Evolutionary conservation across 768 basidiomycete genomes (phyloP), one percentile per base, ranked within the genome.

Genomic region (Agaricus sinodeliciosus): DNA sequence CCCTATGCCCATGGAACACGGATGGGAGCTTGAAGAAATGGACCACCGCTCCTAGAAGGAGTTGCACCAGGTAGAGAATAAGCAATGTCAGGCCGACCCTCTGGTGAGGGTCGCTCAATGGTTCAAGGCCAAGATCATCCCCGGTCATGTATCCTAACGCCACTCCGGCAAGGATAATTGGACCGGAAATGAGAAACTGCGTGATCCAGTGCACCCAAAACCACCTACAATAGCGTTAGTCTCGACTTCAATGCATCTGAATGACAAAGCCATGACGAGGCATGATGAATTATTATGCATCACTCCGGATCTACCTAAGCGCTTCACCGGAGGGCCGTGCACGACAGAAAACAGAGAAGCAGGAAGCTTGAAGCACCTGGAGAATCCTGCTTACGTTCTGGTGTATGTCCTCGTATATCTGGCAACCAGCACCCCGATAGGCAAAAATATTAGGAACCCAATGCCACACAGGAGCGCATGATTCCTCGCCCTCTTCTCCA

Each of bases 401-500:
- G 69, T 77, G 57, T 74, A 76, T 7, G 80, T 82, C 46, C 82
- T 72, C 12, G 72, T 61, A 57, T 76, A 82, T 54, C 82, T 73
- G 25, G 78, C 76, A 40, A 81, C 65, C 56, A 85, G 65, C 9
- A 71, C 73, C n/a, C 84, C 82, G 27, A 78, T 53, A 3, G 83
- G 84, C 8, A 86, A 71, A 15, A 85, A 58, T 46, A 83, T 65
- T 44, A 84, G 65, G 61, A 81, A 82, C 1, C 80, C 83, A 31
- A 72, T 65, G 0, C 75, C 62, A 57, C 73, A 76, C 9, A 84
- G 65, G 35, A 79, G 64, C 19, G 73, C 84, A 63, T 86, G 84
- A 27, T 63, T 73, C 51, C 63, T 70, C 12, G 68, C 69, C 34
- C 64, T 62, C 47, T 57, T 58, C 57, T 78, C 75, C 9, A 68